Conservation (phyloP, 1,139 yeast species). For the Yamadazyma epiphylla region DNA sequence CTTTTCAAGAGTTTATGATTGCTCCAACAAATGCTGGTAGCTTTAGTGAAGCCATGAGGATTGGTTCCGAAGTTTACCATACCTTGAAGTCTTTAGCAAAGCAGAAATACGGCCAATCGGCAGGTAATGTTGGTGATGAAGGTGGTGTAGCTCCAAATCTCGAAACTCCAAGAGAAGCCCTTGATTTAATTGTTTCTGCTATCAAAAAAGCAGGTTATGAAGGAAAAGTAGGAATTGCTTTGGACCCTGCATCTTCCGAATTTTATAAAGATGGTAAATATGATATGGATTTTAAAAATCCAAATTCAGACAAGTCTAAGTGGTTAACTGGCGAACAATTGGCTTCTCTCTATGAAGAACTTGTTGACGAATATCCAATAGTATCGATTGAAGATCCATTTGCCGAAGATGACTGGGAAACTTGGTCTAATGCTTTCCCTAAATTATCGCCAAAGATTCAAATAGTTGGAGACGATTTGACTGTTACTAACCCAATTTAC, state of each 20-base stretch:
- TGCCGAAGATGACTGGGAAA: constrained; percentile 95
- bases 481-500: constrained; percentile 88
- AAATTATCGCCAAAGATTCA: constrained; percentile 63
- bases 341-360: constrained; percentile 68
- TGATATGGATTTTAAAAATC: constrained; percentile 93
- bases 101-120: constrained; percentile 85
- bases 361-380: constrained; percentile 83
- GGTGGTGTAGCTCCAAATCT: constrained; percentile 97
- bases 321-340: constrained; percentile 80
- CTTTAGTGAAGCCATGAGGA: constrained; percentile 84
- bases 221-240: constrained; percentile 77
- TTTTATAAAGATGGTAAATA: constrained; percentile 88
- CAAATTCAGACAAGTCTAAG: constrained; percentile 75
- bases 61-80: constrained; percentile 91
- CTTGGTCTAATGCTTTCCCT: constrained; percentile 77
- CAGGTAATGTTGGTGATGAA: constrained; percentile 97
- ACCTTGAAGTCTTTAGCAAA: constrained; percentile 78
- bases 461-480: constrained; percentile 90
- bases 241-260: constrained; percentile 90
- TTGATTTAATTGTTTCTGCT: constrained; percentile 80
- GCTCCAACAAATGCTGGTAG: constrained; percentile 79
- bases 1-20: constrained; percentile 95
- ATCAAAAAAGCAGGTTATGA: constrained; percentile 85
- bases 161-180: constrained; percentile 83
- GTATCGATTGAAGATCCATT: constrained; percentile 93